A percentile compares a stretch with the other conserved stretches of the same genome.
Evolutionary conservation across 768 basidiomycete species (phyloP).

Genomic region (Russula lepida): DNA sequence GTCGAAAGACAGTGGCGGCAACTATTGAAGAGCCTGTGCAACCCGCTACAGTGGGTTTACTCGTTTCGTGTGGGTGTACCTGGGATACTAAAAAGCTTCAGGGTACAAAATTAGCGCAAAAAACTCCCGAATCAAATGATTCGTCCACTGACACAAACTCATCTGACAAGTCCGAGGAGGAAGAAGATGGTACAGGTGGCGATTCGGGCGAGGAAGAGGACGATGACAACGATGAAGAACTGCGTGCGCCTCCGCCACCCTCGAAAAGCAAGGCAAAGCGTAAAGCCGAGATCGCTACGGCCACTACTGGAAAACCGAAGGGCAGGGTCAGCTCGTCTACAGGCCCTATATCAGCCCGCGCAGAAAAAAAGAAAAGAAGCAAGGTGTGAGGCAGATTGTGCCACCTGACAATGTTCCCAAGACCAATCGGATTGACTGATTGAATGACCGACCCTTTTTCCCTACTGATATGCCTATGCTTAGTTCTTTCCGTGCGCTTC

Average conservation of each 20-base stretch:
- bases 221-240: constrained; percentile 31
- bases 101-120: constrained; percentile 1
- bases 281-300: constrained; percentile 5
- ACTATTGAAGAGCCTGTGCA: constrained; percentile 7
- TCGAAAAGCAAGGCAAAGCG: constrained; percentile 25
- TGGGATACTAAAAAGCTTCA: not conserved
- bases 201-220: constrained; percentile 30
- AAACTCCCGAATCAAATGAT: constrained; percentile 4
- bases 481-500: constrained; percentile 7
- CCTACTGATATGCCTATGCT: not conserved
- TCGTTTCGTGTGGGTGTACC: not conserved
- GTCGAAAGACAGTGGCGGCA: not conserved
- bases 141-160: constrained; percentile 12
- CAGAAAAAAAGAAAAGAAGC: constrained; percentile 39
- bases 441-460: not conserved
- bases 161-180: constrained; percentile 9
- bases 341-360: constrained; percentile 20
- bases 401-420: constrained; percentile 15
- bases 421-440: constrained; percentile 8
- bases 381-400: constrained; percentile 29
- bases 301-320: constrained; percentile 6
- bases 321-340: constrained; percentile 4
- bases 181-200: constrained; percentile 6
- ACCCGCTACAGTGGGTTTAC: not conserved
- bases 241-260: constrained; percentile 21